Percentiles rank a stretch among this genome's conserved stretches.
phyloP scores from a whole-genome alignment of 2,329 filamentous ascomycete species.

The Penicillium verrucosum region DNA sequence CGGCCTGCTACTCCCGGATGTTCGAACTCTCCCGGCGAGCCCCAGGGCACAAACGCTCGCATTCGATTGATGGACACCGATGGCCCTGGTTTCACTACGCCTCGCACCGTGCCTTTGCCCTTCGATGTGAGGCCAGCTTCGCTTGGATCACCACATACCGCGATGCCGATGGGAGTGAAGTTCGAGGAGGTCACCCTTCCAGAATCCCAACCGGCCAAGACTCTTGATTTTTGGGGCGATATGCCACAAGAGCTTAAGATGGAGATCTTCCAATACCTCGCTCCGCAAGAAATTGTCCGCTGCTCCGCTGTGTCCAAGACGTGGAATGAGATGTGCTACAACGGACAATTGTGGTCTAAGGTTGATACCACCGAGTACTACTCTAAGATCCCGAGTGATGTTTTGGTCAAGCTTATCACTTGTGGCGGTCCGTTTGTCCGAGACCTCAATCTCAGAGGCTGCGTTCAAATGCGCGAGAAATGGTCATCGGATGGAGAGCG shows the following conservation, averaged over 20 bases:
- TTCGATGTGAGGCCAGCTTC: constrained; percentile 56
- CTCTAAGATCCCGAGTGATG: constrained; percentile 76
- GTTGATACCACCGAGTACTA: constrained; percentile 87
- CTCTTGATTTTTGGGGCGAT: constrained; percentile 70
- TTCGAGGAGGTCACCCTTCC: constrained; percentile 17
- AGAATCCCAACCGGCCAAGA: constrained; percentile 32
- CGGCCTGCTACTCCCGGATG: constrained; percentile 53
- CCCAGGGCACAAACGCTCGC: constrained; percentile 54
- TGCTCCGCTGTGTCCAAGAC: constrained; percentile 72
- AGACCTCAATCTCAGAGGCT: constrained; percentile 85
- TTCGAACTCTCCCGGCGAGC: constrained; percentile 45
- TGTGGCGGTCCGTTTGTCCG: constrained; percentile 85
- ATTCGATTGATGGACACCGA: constrained; percentile 55
- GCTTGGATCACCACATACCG: constrained; percentile 32
- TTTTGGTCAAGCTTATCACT: constrained; percentile 78
- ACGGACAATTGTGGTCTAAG: constrained; percentile 87
- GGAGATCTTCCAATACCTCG: constrained; percentile 70
- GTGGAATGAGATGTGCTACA: constrained; percentile 82
- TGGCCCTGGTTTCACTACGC: constrained; percentile 32
- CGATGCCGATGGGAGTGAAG: constrained; percentile 13
- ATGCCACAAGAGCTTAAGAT: constrained; percentile 82
- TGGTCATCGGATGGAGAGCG: constrained; percentile 66
- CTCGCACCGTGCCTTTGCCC: constrained; percentile 61
- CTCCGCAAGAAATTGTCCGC: constrained; percentile 75
- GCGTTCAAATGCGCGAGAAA: constrained; percentile 80